These are phyloP conservation scores for Lachnellula suecica DNA, from an alignment of 2,329 filamentous ascomycete species.

Conservation along the genomic window DNA sequence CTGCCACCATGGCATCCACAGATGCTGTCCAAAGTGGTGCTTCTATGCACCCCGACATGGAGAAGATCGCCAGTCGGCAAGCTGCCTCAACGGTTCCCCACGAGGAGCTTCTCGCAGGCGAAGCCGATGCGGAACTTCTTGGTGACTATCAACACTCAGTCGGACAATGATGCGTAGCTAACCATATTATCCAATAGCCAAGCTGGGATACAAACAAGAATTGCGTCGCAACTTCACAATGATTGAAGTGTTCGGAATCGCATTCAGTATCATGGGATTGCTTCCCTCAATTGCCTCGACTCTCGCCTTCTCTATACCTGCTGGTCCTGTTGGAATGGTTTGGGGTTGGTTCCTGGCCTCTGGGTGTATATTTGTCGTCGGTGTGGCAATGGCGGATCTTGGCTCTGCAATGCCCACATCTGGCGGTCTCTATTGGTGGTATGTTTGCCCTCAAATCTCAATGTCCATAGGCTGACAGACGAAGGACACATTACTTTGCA, in stretches of 20 bases:
- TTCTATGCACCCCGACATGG: constrained; percentile 15
- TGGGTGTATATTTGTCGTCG: constrained; percentile 57
- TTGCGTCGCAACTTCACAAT: constrained; percentile 60
- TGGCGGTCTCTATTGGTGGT: constrained; percentile 54
- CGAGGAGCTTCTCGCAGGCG: constrained; percentile 22
- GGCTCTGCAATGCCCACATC: constrained; percentile 57
- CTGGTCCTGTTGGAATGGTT: constrained; percentile 60
- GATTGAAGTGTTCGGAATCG: constrained; percentile 61
- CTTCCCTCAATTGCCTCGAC: constrained; percentile 61
- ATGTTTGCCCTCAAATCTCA: constrained; percentile 1
- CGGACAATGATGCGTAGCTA: neutral
- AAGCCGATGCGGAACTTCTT: constrained; percentile 34
- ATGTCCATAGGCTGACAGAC: constrained; percentile 13
- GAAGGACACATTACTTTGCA: constrained; percentile 59
- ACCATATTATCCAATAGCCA: constrained; percentile 12
- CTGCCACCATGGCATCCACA: constrained; percentile 5
- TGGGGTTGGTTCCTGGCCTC: constrained; percentile 63
- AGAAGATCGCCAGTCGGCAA: constrained; percentile 22
- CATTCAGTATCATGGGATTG: constrained; percentile 60
- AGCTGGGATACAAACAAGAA: constrained; percentile 52
- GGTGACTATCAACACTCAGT: constrained; percentile 17
- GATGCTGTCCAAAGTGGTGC: neutral
- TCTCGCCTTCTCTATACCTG: constrained; percentile 56
- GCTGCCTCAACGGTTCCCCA: constrained; percentile 17
- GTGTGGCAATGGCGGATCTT: constrained; percentile 56